Percentiles rank a stretch among this genome's conserved stretches.
phyloP scores from a whole-genome alignment of 257 asterid genomes.

The Solanum neorickii region DNA sequence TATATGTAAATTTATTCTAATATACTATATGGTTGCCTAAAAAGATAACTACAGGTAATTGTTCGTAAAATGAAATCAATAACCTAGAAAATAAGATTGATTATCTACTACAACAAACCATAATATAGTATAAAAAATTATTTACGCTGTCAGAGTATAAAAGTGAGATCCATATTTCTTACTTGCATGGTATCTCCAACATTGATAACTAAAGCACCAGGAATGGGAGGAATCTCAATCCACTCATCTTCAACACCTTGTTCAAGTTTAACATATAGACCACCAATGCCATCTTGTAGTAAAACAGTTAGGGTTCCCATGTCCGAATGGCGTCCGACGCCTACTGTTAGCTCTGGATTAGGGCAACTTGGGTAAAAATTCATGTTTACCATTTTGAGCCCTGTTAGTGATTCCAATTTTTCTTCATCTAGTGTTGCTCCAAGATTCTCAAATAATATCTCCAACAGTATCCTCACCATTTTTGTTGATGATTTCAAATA shows the following conservation, averaged over 20 bases:
- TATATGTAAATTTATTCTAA: background rate
- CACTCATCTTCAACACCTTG: conserved; percentile 8
- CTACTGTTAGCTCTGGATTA: conserved; percentile 27
- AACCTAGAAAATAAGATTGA: background rate
- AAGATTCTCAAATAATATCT: conserved; percentile 10
- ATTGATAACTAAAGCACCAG: conserved; percentile 24
- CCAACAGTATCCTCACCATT: conserved; percentile 16
- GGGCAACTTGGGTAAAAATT: conserved; percentile 27
- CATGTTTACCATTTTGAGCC: conserved; percentile 25
- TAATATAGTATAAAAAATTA: background rate
- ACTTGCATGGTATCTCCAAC: conserved; percentile 32
- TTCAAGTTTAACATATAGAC: conserved; percentile 27
- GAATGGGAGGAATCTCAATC: conserved; percentile 26
- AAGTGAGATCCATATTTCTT: background rate
- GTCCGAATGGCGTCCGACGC: conserved; percentile 27
- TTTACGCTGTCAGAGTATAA: background rate
- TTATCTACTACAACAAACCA: background rate
- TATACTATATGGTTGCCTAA: background rate
- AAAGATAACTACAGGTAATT: background rate
- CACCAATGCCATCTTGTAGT: conserved; percentile 36
- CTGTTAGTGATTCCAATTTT: conserved; percentile 9
- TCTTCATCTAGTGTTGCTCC: conserved; percentile 11
- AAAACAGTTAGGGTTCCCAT: conserved; percentile 26
- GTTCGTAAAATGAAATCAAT: background rate
- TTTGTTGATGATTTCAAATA: conserved; percentile 16